Evolutionary conservation across 768 basidiomycete species (phyloP).

Genomic region (Candolleomyces eurysporus): DNA sequence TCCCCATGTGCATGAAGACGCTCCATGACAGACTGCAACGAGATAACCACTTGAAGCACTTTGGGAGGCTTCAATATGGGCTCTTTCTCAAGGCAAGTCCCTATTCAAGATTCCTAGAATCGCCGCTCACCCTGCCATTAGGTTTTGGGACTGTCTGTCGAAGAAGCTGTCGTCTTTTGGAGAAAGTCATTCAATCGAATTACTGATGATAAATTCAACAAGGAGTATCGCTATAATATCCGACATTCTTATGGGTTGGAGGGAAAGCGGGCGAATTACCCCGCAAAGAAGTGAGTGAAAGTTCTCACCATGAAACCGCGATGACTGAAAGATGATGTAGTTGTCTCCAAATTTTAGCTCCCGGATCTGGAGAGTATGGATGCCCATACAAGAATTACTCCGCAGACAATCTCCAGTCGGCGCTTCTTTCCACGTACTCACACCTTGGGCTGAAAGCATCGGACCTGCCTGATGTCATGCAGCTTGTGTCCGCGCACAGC

Average conservation of each 20-base stretch:
- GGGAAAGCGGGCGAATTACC: slow-evolving; percentile 92
- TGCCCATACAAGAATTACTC: slow-evolving; percentile 94
- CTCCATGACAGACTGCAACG: slow-evolving; percentile 75
- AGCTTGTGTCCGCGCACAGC: slow-evolving; percentile 72
- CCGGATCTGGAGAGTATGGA: slow-evolving; percentile 64
- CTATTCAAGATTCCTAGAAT: neutral
- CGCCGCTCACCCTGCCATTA: slow-evolving; percentile 26
- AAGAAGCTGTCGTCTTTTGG: slow-evolving; percentile 95
- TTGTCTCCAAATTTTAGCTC: slow-evolving; percentile 84
- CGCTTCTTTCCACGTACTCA: slow-evolving; percentile 68
- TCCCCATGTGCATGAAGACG: slow-evolving; percentile 94
- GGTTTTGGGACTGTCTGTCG: slow-evolving; percentile 91
- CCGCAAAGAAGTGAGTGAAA: slow-evolving; percentile 73
- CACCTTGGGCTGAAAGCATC: slow-evolving; percentile 58
- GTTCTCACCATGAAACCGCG: neutral
- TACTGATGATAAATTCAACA: slow-evolving; percentile 95
- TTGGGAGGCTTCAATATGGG: slow-evolving; percentile 86
- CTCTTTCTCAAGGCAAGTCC: slow-evolving; percentile 85
- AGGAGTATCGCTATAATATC: slow-evolving; percentile 96
- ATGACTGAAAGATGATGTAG: slow-evolving; percentile 39
- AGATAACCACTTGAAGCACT: slow-evolving; percentile 90
- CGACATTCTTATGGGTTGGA: slow-evolving; percentile 93
- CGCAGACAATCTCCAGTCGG: slow-evolving; percentile 75
- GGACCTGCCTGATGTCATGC: slow-evolving; percentile 83
- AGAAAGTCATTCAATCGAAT: slow-evolving; percentile 77